A percentile compares a stretch with the other conserved stretches of the same genome.
These are phyloP conservation scores for Pulveroboletus sp. DNA, from an alignment of 768 basidiomycete species.

Conservation along the genomic window DNA sequence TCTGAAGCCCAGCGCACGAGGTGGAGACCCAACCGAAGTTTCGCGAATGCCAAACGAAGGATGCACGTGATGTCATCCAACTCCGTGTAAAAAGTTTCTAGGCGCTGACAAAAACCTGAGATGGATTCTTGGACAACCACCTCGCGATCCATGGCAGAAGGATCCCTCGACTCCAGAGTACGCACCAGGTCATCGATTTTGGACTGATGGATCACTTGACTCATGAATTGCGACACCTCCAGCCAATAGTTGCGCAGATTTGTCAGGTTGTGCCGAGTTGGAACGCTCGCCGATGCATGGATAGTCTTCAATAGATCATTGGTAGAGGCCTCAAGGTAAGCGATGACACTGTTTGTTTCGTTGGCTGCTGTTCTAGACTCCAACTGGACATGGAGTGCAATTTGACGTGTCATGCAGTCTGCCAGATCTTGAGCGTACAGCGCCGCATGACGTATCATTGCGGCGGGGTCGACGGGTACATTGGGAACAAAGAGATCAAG, in stretches of 20 bases:
- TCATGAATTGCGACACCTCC: conserved; percentile 74
- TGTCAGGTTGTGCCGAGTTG: conserved; percentile 40
- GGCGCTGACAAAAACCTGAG: conserved; percentile 69
- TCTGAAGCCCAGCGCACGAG: conserved; percentile 36
- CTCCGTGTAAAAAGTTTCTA: conserved; percentile 64
- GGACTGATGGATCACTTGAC: conserved; percentile 46
- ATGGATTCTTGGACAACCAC: conserved; percentile 77
- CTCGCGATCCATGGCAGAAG: conserved; percentile 52
- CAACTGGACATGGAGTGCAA: conserved; percentile 50
- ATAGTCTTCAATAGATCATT: conserved; percentile 28
- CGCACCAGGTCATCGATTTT: conserved; percentile 51
- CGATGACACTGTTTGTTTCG: conserved; percentile 44
- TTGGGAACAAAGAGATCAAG: conserved; percentile 79
- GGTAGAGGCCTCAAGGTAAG: conserved; percentile 41
- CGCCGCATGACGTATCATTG: conserved; percentile 47
- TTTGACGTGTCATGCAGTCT: conserved; percentile 43
- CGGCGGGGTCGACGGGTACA: conserved; percentile 83
- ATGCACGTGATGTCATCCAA: conserved; percentile 70
- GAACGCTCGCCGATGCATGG: conserved; percentile 25
- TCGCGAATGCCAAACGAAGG: conserved; percentile 61
- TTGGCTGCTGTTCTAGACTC: conserved; percentile 61
- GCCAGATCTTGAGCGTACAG: conserved; percentile 45
- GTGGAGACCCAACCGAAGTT: conserved; percentile 72
- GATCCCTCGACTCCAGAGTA: conserved; percentile 35
- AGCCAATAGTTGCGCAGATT: conserved; percentile 66